Evolutionary conservation across 148 eudicot genomes (phyloP), one percentile per base, ranked within the genome.

Genomic region (Rhododendron vialii): DNA sequence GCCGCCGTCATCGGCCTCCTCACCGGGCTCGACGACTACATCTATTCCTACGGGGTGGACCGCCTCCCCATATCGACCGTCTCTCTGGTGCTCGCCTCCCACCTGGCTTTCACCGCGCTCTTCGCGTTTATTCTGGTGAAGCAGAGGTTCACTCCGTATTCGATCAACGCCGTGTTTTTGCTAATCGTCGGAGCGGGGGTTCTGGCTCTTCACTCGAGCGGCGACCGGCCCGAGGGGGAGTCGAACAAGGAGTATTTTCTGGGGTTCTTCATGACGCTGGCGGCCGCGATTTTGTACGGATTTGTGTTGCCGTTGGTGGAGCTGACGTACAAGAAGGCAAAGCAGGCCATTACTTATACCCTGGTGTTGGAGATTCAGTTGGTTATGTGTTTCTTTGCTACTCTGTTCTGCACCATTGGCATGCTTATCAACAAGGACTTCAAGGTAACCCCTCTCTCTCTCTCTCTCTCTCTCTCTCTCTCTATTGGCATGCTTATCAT

Each of bases 341-440:
- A 86, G 22, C 90, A 88, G 78, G 83, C 48, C 8, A 83, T 93
- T 57, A 87, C 71, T 12, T 95, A 91, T 78, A 84, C 91, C 7
- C 75, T 94, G 75, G 95, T 93, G 24, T 84, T 94, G 92, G 98
- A 94, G 91, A 84, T 92, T 87, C 95, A 94, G 88, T 78, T 91
- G 7, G 92, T 93, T 9, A 81, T 67, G 33, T 67, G 33, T 67
- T 67, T 26, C 15, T n/a, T 67, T n/a, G 73, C 73, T 67, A 67
- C 73, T 67, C 73, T 67, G 30, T 26, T 67, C 28, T 67, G 73
- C 5, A 67, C 73, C 0, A 67, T 67, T 67, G 73, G 73, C 73
- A 67, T 67, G 73, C 0, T 67, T n/a, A 11, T 67, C 73, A 67
- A 67, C 73, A 67, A 67, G 30, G 73, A 67, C 73, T 67, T 67